These are phyloP conservation scores for Metschnikowia bowlesiae DNA, from an alignment of 805 yeast species.

Conservation along the genomic window DNA sequence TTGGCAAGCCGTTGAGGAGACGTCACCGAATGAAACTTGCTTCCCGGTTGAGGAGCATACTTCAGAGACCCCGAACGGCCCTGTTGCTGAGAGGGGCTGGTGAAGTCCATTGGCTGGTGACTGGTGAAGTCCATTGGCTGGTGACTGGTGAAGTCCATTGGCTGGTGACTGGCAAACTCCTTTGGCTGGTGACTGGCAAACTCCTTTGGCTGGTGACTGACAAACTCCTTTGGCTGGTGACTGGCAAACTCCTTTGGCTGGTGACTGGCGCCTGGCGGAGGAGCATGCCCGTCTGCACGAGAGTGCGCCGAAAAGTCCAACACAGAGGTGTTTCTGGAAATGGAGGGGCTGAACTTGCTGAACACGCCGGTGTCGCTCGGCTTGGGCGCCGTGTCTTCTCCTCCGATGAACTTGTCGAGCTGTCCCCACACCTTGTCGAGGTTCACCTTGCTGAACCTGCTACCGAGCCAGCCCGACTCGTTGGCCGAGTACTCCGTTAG, in stretches of 20 bases:
- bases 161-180: too few species aligned
- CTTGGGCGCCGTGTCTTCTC: conserved; percentile 47
- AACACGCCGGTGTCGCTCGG: conserved; percentile 52
- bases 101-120: conserved; percentile 8
- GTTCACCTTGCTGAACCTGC: conserved; percentile 50
- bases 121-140: conserved; percentile 9
- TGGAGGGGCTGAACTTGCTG: conserved; percentile 64
- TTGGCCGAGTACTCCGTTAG: conserved; percentile 38
- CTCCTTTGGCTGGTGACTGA: too few species aligned
- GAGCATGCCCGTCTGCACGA: conserved; percentile 5
- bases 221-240: too few species aligned
- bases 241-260: conserved; percentile 10
- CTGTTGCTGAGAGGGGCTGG: conserved; percentile 11
- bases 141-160: too few species aligned
- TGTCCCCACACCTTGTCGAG: conserved; percentile 87
- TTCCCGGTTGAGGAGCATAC: conserved; percentile 6
- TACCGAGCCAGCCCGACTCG: conserved; percentile 71
- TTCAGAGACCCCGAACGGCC: conserved; percentile 6
- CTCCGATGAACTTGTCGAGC: conserved; percentile 86
- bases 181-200: too few species aligned
- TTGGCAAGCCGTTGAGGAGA: conserved; percentile 5
- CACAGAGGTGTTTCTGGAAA: conserved; percentile 52
- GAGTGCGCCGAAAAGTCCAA: conserved; percentile 25
- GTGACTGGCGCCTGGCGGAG: conserved; percentile 5
- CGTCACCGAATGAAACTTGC: not conserved